Percentiles rank a stretch among this genome's conserved stretches.
Conservation (phyloP, 148 eudicot genomes). For the Diospyros lotus region DNA sequence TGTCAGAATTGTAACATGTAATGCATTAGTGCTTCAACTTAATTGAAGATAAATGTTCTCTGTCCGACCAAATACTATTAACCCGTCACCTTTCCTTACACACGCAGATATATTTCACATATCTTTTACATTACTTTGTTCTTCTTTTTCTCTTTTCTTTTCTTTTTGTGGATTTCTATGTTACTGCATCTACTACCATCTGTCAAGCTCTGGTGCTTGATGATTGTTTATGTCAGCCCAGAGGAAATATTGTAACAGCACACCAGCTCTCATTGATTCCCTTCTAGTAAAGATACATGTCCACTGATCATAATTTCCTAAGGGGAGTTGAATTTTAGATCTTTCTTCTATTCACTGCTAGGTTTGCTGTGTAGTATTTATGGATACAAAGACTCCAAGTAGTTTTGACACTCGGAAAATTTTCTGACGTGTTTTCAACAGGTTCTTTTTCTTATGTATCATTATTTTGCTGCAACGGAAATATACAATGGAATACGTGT, state of each 20-base stretch:
- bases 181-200: neutral
- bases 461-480: slow-evolving; percentile 70
- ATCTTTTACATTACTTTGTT: neutral
- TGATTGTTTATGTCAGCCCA: no score
- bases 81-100: neutral
- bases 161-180: neutral
- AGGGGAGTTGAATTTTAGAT: neutral
- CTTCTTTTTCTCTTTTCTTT: neutral
- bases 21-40: neutral
- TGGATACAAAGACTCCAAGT: no score
- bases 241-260: no score
- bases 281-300: neutral
- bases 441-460: neutral
- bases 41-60: neutral
- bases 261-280: neutral
- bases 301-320: neutral
- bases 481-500: slow-evolving; percentile 94
- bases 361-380: neutral
- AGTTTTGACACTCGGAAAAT: neutral
- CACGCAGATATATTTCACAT: neutral
- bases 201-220: no score
- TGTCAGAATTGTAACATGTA: neutral
- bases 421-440: neutral
- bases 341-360: neutral
- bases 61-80: neutral